Conservation (phyloP, 257 asterid species). For the Coffea eugenioides region DNA sequence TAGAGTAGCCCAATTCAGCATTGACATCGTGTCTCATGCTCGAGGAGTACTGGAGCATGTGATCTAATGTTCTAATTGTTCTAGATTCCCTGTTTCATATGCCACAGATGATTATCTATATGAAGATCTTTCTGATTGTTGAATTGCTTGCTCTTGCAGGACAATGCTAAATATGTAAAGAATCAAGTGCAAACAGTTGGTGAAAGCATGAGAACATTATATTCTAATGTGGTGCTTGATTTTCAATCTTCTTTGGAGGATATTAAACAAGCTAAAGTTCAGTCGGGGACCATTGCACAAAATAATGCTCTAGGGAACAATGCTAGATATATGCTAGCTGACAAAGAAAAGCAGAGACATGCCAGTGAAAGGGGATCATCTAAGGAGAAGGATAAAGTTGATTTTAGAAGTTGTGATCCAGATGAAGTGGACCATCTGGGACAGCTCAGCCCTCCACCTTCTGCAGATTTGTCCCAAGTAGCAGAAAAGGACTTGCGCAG, state of each 20-base stretch:
- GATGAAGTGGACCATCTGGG: slow-evolving; percentile 12
- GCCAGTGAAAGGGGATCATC: slow-evolving; percentile 21
- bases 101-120: background rate
- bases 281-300: slow-evolving; percentile 18
- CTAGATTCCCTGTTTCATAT: background rate
- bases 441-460: slow-evolving; percentile 11
- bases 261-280: slow-evolving; percentile 15
- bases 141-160: slow-evolving; percentile 40
- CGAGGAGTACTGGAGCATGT: too few species aligned
- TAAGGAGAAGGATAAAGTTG: slow-evolving; percentile 20
- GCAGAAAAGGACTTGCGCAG: slow-evolving; percentile 17
- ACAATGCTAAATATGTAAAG: slow-evolving; percentile 51
- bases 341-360: slow-evolving; percentile 10
- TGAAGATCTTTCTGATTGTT: background rate
- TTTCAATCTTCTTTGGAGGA: slow-evolving; percentile 34
- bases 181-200: slow-evolving; percentile 64
- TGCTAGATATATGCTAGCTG: slow-evolving; percentile 11
- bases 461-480: slow-evolving; percentile 21
- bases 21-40: too few species aligned
- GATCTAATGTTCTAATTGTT: too few species aligned
- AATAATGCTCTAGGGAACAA: slow-evolving; percentile 12
- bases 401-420: slow-evolving; percentile 7
- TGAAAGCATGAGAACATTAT: slow-evolving; percentile 47
- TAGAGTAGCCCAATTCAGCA: background rate
- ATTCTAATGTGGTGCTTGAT: slow-evolving; percentile 54